These are phyloP conservation scores for Trichoderma sp. DNA, from an alignment of 2,329 filamentous ascomycete genomes.

Conservation along the genomic window DNA sequence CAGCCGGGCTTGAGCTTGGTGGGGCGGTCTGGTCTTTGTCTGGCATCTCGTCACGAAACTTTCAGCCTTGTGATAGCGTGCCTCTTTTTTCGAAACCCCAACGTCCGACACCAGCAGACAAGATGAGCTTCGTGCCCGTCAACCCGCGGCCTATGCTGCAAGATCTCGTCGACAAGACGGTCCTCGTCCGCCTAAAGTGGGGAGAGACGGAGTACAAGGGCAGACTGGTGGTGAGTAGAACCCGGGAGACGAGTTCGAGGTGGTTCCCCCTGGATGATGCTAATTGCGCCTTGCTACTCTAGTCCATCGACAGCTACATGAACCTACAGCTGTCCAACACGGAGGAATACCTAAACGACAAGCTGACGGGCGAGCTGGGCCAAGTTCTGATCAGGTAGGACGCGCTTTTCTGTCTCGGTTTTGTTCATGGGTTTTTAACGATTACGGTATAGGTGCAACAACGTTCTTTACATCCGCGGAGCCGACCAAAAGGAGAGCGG, in stretches of 20 bases:
- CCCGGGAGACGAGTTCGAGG: background rate
- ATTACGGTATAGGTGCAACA: slow-evolving; percentile 70
- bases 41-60: slow-evolving; percentile 20
- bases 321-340: slow-evolving; percentile 91
- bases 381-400: slow-evolving; percentile 85
- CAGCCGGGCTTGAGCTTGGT: background rate
- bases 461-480: slow-evolving; percentile 86
- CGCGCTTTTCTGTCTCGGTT: background rate
- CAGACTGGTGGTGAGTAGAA: slow-evolving; percentile 58
- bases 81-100: background rate
- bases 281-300: background rate
- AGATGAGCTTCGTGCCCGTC: slow-evolving; percentile 72
- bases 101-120: slow-evolving; percentile 19
- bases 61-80: slow-evolving; percentile 21
- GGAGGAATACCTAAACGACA: slow-evolving; percentile 87
- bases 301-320: slow-evolving; percentile 95
- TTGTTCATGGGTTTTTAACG: background rate
- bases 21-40: slow-evolving; percentile 6
- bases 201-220: slow-evolving; percentile 97
- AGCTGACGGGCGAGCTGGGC: slow-evolving; percentile 79
- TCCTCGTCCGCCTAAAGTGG: slow-evolving; percentile 95
- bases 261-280: background rate
- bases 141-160: slow-evolving; percentile 98
- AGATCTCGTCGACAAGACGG: slow-evolving; percentile 84
- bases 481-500: slow-evolving; percentile 49